A percentile compares a stretch with the other conserved stretches of the same genome.
Evolutionary conservation across 306 rosid species (phyloP).

Genomic region (Urtica urens): DNA sequence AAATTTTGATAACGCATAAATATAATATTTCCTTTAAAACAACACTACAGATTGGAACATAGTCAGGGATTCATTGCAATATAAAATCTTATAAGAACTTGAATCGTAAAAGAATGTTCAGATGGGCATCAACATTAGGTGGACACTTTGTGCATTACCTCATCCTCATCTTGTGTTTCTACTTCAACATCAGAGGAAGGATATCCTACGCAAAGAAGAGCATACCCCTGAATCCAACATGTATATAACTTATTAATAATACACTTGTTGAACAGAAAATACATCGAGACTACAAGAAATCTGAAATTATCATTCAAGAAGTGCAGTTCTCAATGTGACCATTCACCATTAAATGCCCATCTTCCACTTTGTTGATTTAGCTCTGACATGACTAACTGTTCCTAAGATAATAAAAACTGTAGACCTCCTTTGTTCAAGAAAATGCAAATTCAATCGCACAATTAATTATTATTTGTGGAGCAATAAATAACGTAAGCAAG

Average conservation of each 20-base stretch:
- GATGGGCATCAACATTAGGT: neutral
- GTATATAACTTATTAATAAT: too few relatives aligned
- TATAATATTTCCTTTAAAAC: neutral
- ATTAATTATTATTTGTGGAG: too few relatives aligned
- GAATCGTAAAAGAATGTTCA: neutral
- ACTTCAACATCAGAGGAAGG: slow-evolving; percentile 88
- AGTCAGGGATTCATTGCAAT: too few relatives aligned
- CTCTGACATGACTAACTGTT: too few relatives aligned
- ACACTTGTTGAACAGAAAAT: too few relatives aligned
- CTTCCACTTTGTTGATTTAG: too few relatives aligned
- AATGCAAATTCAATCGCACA: too few relatives aligned
- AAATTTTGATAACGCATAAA: neutral
- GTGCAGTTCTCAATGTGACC: neutral
- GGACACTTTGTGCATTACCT: slow-evolving; percentile 35
- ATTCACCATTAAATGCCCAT: too few relatives aligned
- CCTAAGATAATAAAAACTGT: too few relatives aligned
- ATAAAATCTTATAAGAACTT: neutral
- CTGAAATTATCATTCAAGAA: neutral
- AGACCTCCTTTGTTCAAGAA: too few relatives aligned
- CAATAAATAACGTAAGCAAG: neutral
- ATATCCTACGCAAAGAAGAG: slow-evolving; percentile 94
- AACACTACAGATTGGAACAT: neutral
- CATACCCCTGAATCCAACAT: slow-evolving; percentile 97
- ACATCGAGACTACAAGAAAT: neutral
- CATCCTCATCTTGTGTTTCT: slow-evolving; percentile 99